Conservation (phyloP, 805 yeast species). For the Candida incommunis region DNA sequence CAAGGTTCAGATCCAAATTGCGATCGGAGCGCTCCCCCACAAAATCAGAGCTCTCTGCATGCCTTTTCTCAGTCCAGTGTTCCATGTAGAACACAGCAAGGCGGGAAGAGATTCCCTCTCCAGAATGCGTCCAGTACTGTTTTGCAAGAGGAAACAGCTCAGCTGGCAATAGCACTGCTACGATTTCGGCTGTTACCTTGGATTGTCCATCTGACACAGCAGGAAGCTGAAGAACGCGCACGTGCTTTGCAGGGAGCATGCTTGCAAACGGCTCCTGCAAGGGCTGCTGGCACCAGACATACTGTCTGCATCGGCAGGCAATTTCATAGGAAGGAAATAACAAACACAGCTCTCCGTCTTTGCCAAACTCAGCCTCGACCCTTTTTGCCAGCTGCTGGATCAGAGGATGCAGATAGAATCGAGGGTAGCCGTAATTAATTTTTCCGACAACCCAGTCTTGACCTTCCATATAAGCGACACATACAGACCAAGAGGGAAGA, state of each 20-base stretch:
- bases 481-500: slow-evolving; percentile 89
- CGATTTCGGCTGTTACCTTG: slow-evolving; percentile 48
- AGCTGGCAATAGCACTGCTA: slow-evolving; percentile 64
- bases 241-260: slow-evolving; percentile 31
- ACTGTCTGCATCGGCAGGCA: slow-evolving; percentile 79
- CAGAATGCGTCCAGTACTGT: slow-evolving; percentile 93
- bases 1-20: slow-evolving; percentile 64
- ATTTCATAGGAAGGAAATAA: slow-evolving; percentile 64
- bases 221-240: slow-evolving; percentile 19
- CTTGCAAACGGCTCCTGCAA: slow-evolving; percentile 32
- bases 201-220: slow-evolving; percentile 14
- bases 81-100: slow-evolving; percentile 71
- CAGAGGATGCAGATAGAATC: slow-evolving; percentile 30
- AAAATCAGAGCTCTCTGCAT: slow-evolving; percentile 37
- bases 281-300: slow-evolving; percentile 29
- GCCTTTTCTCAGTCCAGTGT: slow-evolving; percentile 5
- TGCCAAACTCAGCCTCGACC: slow-evolving; percentile 53
- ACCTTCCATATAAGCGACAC: slow-evolving; percentile 86
- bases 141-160: slow-evolving; percentile 51
- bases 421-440: slow-evolving; percentile 82
- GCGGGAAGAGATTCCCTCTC: slow-evolving; percentile 91
- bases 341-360: slow-evolving; percentile 62
- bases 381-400: slow-evolving; percentile 19
- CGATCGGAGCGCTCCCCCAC: slow-evolving; percentile 88
- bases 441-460: slow-evolving; percentile 61